Base-by-base conservation (phyloP, 176 grass and related monocot genomes). In the Cenchrus purpureus region DNA sequence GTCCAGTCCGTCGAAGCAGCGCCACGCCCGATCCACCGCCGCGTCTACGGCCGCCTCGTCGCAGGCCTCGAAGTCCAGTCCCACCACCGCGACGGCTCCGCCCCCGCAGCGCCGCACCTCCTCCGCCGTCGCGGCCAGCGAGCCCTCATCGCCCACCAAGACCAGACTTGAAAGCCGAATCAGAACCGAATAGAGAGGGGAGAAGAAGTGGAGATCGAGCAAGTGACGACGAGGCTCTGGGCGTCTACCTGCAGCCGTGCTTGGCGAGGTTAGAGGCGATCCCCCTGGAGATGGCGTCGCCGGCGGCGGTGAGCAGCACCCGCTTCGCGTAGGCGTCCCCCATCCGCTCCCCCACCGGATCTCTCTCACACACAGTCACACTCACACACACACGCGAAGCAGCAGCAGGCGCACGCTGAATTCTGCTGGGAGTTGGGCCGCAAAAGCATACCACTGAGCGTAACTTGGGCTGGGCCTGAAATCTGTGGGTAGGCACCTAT, bases 251-350 rank as follows among this genome's bases (percentile, higher is more conserved):
- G 93, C 93, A 95, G 54, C 91, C 91, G 83, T 89, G 92, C n/a
- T 61, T 87, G 73, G 85, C 89, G 28, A 98, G 88, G 82, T 65
- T 43, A 68, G 81, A 85, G n/a, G 84, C 91, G 81, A 98, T 85
- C 52, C 91, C 95, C 68, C 77, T 91, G 4, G 93, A 95, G 32
- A 98, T 68, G 71, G 84, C 91, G 66, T 95, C 96, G 72, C 90
- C 93, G 75, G 82, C 46, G 79, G 73, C 87, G 80, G 93, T 83
- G 78, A 95, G 83, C 77, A 98, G 79, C 78, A 93, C 87, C 50
- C 93, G 88, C 78, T 90, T 98, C 53, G 48, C 79, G 82, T 88
- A 90, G 20, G 31, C 42, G 55, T 76, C 86, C 59, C 48, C 89
- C 95, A 95, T 94, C 52, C 68, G 85, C 29, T 0, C 86, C 53